These are phyloP conservation scores for Penicillium palitans DNA, from an alignment of 2,329 filamentous ascomycete genomes.

Conservation along the genomic window DNA sequence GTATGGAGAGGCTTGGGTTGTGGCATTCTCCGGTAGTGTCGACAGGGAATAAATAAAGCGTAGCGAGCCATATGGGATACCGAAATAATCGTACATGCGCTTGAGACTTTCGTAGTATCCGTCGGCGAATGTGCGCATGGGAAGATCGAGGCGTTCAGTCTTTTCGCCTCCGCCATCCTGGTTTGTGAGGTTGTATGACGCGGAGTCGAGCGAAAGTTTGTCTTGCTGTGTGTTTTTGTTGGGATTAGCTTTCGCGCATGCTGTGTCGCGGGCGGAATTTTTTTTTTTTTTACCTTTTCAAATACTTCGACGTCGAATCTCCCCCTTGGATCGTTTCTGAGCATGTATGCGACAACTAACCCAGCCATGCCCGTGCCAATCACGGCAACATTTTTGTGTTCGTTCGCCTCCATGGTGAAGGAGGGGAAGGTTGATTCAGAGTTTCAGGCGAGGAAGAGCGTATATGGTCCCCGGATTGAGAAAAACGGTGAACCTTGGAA, in stretches of 20 bases:
- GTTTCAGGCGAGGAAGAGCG: background rate
- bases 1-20: conserved; percentile 35
- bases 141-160: conserved; percentile 43
- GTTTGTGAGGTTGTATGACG: conserved; percentile 41
- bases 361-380: conserved; percentile 54
- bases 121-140: conserved; percentile 54
- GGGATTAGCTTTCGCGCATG: background rate
- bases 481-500: too few relatives aligned
- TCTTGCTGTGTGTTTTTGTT: conserved; percentile 37
- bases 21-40: conserved; percentile 22
- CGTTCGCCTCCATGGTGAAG: background rate
- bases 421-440: background rate
- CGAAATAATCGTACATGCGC: conserved; percentile 58
- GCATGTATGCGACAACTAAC: conserved; percentile 48
- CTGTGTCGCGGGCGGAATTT: background rate
- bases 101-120: conserved; percentile 59
- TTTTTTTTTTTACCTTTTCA: conserved; percentile 43
- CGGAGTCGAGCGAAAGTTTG: conserved; percentile 48
- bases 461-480: background rate
- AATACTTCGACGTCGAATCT: conserved; percentile 49
- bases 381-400: conserved; percentile 41
- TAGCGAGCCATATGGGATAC: conserved; percentile 51
- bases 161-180: conserved; percentile 19
- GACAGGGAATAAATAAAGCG: conserved; percentile 58
- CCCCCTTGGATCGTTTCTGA: conserved; percentile 41